Percentiles rank a stretch among this genome's conserved stretches.
Evolutionary conservation across 2,329 filamentous ascomycete genomes (phyloP).

Genomic region (Alternaria panax): DNA sequence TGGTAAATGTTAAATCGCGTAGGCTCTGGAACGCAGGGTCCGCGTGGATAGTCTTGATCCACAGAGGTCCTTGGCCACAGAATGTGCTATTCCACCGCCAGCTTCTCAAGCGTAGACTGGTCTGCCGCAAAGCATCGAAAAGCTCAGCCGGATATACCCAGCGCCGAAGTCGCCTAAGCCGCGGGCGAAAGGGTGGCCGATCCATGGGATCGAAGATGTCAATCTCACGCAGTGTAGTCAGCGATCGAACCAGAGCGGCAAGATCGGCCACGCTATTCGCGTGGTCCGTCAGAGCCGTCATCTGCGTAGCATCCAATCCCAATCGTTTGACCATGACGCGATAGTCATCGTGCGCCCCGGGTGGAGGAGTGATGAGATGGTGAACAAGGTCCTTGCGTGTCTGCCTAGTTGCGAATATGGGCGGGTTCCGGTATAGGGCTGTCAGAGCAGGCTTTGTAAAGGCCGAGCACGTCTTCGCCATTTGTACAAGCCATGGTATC

Average conservation of each 20-base stretch:
- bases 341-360: constrained; percentile 62
- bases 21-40: constrained; percentile 48
- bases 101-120: constrained; percentile 54
- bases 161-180: constrained; percentile 59
- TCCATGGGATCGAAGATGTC: constrained; percentile 77
- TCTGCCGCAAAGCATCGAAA: constrained; percentile 68
- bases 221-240: constrained; percentile 73
- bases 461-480: constrained; percentile 65
- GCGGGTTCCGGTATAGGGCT: constrained; percentile 74
- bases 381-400: constrained; percentile 55
- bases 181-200: constrained; percentile 68
- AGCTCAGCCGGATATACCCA: constrained; percentile 75
- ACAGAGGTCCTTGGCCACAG: constrained; percentile 42
- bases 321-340: constrained; percentile 74
- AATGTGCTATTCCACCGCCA: constrained; percentile 66
- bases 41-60: constrained; percentile 57
- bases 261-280: constrained; percentile 64
- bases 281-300: constrained; percentile 62
- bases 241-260: constrained; percentile 64
- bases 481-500: constrained; percentile 69
- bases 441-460: constrained; percentile 78
- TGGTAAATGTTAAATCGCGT: constrained; percentile 45
- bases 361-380: constrained; percentile 62
- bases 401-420: constrained; percentile 63
- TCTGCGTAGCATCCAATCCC: constrained; percentile 70